Conservation (phyloP, 1,284 basidiomycete species). For the Cryptococcus sp. region DNA sequence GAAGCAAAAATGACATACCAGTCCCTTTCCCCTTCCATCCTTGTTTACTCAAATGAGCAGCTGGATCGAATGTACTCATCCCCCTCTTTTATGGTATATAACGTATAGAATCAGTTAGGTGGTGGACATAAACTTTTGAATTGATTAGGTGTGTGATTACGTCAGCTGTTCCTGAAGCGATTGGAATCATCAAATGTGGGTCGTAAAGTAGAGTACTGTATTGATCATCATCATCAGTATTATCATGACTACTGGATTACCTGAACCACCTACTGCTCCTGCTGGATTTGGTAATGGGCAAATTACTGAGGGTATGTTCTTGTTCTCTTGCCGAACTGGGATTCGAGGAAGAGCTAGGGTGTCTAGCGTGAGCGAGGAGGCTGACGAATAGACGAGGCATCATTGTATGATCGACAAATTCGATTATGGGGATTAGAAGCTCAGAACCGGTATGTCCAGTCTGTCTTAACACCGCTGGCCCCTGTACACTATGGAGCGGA, state of each 20-base stretch:
- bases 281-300: constrained; percentile 2
- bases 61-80: constrained; percentile 65
- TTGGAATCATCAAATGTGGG: neutral
- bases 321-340: neutral
- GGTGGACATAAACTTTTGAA: constrained; percentile 1
- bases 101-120: neutral
- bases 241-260: neutral
- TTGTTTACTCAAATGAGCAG: constrained; percentile 70
- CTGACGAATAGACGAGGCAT: constrained; percentile 62
- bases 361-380: neutral
- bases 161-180: neutral
- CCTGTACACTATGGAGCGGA: too few relatives aligned
- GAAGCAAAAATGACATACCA: constrained; percentile 28
- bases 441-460: constrained; percentile 68
- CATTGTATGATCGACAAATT: constrained; percentile 94
- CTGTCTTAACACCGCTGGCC: neutral
- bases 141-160: neutral
- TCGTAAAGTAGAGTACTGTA: constrained; percentile 1
- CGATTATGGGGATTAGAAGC: constrained; percentile 96
- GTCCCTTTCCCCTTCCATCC: constrained; percentile 83
- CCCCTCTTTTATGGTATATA: constrained; percentile 27
- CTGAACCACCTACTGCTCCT: neutral
- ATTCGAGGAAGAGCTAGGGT: too few relatives aligned
- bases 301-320: constrained; percentile 38
- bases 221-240: neutral